Percentiles rank a stretch among this genome's conserved stretches.
phyloP scores from a whole-genome alignment of 257 asterid species.

The Lavandula angustifolia region DNA sequence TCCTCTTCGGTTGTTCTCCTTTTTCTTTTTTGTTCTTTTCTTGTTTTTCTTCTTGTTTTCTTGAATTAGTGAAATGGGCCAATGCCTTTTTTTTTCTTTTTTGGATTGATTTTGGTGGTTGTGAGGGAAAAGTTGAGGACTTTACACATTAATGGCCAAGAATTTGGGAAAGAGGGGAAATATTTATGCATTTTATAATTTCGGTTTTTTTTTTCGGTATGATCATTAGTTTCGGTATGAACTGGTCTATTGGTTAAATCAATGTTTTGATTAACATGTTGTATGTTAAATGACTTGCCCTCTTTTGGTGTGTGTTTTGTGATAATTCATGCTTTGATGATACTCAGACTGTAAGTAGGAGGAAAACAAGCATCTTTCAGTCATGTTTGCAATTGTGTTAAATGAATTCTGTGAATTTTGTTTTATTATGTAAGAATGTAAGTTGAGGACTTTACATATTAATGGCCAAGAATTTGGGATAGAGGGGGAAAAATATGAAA shows the following conservation, averaged over 20 bases:
- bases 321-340: slow-evolving; percentile 1
- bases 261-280: slow-evolving; percentile 14
- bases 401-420: slow-evolving; percentile 20
- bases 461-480: slow-evolving; percentile 5
- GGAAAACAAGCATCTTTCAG: neutral
- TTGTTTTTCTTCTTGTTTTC: neutral
- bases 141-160: neutral
- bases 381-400: slow-evolving; percentile 14
- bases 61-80: neutral
- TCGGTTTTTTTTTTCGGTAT: slow-evolving; percentile 18
- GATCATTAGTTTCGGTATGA: slow-evolving; percentile 23
- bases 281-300: neutral
- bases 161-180: neutral
- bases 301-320: slow-evolving; percentile 8
- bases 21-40: neutral
- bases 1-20: slow-evolving; percentile 58
- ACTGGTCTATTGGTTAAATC: slow-evolving; percentile 22
- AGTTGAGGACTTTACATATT: neutral
- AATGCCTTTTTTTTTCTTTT: neutral
- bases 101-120: slow-evolving; percentile 25
- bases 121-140: slow-evolving; percentile 5
- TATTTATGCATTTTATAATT: slow-evolving; percentile 20
- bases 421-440: slow-evolving; percentile 8
- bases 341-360: neutral
- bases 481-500: no score